Percentiles rank a stretch among this genome's conserved stretches.
Conservation (phyloP, 176 grass and related monocot species). For the Olyra latifolia region DNA sequence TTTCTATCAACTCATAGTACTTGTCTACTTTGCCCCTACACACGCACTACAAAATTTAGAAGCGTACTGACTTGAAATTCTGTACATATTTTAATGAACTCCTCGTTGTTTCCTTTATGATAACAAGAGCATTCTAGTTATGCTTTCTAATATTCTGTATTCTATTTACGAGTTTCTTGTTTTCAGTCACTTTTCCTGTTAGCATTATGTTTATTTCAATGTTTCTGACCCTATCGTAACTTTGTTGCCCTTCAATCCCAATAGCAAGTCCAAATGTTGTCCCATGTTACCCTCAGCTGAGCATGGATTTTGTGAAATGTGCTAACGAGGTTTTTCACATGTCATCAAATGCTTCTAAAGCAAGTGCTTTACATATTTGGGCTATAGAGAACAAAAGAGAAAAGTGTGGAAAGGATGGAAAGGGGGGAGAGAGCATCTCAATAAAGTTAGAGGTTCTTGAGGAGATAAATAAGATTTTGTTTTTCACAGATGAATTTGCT, state of each 20-base stretch:
- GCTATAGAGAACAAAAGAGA: not conserved
- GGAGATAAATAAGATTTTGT: not conserved
- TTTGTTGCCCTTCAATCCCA: not conserved
- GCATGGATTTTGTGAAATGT: constrained; percentile 15
- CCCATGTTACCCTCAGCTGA: not conserved
- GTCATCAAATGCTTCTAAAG: not conserved
- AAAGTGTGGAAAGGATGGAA: not conserved
- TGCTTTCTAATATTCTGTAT: not conserved
- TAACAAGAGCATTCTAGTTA: not conserved
- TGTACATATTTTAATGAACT: not conserved
- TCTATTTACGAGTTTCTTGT: not conserved
- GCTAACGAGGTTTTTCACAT: not conserved
- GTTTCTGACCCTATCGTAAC: not conserved
- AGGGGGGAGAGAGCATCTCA: too few species aligned
- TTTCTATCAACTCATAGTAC: not conserved
- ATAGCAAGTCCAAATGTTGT: not conserved
- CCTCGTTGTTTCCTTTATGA: not conserved
- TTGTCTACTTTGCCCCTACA: not conserved
- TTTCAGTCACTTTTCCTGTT: not conserved
- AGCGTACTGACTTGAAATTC: not conserved
- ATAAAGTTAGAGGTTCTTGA: not conserved
- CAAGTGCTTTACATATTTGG: constrained; percentile 2
- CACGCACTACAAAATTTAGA: not conserved
- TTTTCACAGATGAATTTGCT: too few species aligned
- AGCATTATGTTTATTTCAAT: not conserved